Conservation (phyloP, 441 rosid species). For the Populus hybrid region DNA sequence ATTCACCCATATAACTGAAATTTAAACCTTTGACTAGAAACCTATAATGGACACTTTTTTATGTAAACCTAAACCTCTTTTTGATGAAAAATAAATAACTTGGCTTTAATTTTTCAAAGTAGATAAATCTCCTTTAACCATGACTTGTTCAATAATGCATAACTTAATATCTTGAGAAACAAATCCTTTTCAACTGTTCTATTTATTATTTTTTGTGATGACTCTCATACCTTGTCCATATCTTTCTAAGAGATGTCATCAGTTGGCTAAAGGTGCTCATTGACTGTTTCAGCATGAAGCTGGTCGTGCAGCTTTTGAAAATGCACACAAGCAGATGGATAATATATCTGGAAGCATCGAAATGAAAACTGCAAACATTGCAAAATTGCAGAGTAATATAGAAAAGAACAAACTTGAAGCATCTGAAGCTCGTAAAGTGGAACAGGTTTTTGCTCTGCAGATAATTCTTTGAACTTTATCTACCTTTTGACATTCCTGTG, state of each 20-base stretch:
- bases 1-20: background rate
- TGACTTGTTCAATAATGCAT: background rate
- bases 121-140: background rate
- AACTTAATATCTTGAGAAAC: background rate
- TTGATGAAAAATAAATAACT: background rate
- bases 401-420: conserved; percentile 61
- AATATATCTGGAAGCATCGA: conserved; percentile 47
- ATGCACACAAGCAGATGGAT: conserved; percentile 74
- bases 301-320: conserved; percentile 63
- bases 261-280: conserved; percentile 18
- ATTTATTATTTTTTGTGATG: background rate
- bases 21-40: background rate
- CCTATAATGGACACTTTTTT: background rate
- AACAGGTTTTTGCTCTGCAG: conserved; percentile 48
- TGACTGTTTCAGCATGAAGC: conserved; percentile 74
- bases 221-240: background rate
- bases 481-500: conserved; percentile 9
- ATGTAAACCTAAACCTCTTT: background rate
- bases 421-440: conserved; percentile 62
- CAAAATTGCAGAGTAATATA: conserved; percentile 49
- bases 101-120: background rate
- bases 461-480: conserved; percentile 11
- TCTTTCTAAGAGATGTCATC: background rate
- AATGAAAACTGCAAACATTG: conserved; percentile 39
- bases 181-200: background rate